Evolutionary conservation across 2,329 filamentous ascomycete genomes (phyloP), one percentile per base, ranked within the genome.

Genomic region (Pyricularia sp.): DNA sequence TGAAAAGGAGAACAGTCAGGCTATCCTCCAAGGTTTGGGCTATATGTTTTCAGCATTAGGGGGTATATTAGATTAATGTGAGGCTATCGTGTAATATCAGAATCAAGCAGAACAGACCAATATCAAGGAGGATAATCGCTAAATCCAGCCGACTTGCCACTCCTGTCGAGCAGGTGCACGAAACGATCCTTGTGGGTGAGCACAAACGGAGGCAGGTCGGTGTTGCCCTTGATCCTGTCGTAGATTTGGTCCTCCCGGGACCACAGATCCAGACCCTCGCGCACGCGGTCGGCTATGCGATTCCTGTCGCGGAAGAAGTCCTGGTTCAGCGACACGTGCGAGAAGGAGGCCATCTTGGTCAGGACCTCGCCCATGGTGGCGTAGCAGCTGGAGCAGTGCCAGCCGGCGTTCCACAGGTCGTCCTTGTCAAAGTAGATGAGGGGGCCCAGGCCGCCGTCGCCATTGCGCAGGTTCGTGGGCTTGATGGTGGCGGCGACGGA

Each of bases 311-410:
- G 80, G 71, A 81, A 87, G 69, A 78, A 73, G 11, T 81, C 78
- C 23, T 78, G 79, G 71, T 88, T 87, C 78, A 83, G 82, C 75
- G 79, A 82, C 10, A 76, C 76, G 73, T 88, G 86, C 23, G 84
- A 86, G 75, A 87, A 88, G 69, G 81, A 83, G 11, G 80, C 78
- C 78, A 88, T 81, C 76, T 88, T 88, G 71, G 80, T 82, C 64
- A 85, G 76, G 72, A 88, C 79, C 74, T 87, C 83, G 4, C 79
- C 79, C 20, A 89, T 76, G 0, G 84, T 88, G 23, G 80, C 77
- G 74, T 88, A 88, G 77, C 87, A 89, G 69, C 80, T 85, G 67
- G 84, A 87, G 79, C 87, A 90, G 75, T 89, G 86, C 87, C 87
- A 90, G 0, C 78, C 83, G 0, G 85, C 84, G 72, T 86, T 82